Base-by-base conservation (phyloP, 202 grass and related monocot genomes). In the Panicum virgatum region DNA sequence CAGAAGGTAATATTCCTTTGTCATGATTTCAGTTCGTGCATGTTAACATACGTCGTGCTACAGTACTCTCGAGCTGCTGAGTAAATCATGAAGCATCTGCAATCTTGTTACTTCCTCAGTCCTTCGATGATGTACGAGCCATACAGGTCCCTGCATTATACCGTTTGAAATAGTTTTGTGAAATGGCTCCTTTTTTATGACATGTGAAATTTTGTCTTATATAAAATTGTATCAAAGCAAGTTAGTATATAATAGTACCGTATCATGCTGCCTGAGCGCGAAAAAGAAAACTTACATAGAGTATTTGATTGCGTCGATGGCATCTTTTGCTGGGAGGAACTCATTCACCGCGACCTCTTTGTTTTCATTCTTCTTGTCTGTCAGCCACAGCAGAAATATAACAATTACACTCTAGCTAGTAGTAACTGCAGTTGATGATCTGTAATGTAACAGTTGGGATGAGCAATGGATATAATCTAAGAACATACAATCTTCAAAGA, bases 341-440 rank as follows among this genome's bases (percentile, higher is more conserved):
- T 99, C 93, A 76, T 99, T 92, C 66, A 99, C 96, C 7, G 96
- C 92, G 57, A 99, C 96, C 61, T 99, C 93, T 80, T 99, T 96
- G 83, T 99, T 96, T 75, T 99, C 96, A 69, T 99, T 99, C 91
- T 99, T 99, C 84, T 99, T 99, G 60, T 99, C 93, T 99, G 66
- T 45, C 45, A 75, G 84, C 37, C 37, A 27, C 0, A 27, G 18
- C 20, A 80, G 14, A 84, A 71, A 15, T 50, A 57, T 26, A 42
- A 66, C 14, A 16, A 40, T 45, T 56, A n/a, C 23, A 79, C 12
- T 26, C 32, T 34, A 34, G 32, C 4, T 34, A 34, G 32, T 34
- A 73, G 42, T 50, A 32, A 73, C 13, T 53, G 20, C 45, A 82
- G 34, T 61, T 37, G 7, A 78, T 23, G 42, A 77, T 72, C 64